A percentile compares a stretch with the other conserved stretches of the same genome.
Evolutionary conservation across 768 basidiomycete genomes (phyloP).

Genomic region (Dioszegia aurantiaca): DNA sequence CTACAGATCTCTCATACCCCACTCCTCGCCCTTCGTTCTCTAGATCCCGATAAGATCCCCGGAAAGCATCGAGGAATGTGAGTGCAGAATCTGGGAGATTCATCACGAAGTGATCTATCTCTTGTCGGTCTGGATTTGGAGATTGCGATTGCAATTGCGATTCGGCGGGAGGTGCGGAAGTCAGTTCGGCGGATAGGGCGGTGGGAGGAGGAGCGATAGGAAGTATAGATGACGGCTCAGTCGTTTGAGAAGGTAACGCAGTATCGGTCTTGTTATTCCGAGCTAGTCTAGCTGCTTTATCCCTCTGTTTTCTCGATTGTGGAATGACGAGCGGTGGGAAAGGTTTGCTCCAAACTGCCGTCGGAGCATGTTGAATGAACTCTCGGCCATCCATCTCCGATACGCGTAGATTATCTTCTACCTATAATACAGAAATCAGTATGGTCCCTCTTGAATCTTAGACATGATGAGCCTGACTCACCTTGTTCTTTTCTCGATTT

Average conservation of each 20-base stretch:
- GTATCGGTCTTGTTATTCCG: conserved; percentile 14
- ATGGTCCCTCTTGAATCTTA: background rate
- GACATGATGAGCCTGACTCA: conserved; percentile 51
- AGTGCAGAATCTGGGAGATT: conserved; percentile 92
- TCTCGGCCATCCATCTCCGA: conserved; percentile 80
- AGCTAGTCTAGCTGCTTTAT: conserved; percentile 13
- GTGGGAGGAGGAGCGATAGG: too few relatives aligned
- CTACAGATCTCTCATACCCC: conserved; percentile 58
- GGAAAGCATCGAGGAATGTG: conserved; percentile 82
- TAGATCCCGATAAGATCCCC: conserved; percentile 62
- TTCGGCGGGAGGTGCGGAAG: too few relatives aligned
- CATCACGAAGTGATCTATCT: conserved; percentile 90
- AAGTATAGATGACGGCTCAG: too few relatives aligned
- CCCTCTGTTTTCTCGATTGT: conserved; percentile 54
- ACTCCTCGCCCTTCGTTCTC: conserved; percentile 50
- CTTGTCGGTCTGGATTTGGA: conserved; percentile 35
- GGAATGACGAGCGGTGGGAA: conserved; percentile 57
- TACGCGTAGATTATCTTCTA: conserved; percentile 65
- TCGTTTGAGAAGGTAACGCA: background rate
- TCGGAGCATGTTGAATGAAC: conserved; percentile 68
- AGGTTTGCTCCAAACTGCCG: conserved; percentile 62
- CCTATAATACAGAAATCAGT: conserved; percentile 55
- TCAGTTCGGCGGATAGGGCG: too few relatives aligned
- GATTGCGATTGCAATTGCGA: conserved; percentile 7
- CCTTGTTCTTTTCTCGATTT: conserved; percentile 76